Base-by-base conservation (phyloP, 75 land plant species). In the Cunninghamia lanceolata region DNA sequence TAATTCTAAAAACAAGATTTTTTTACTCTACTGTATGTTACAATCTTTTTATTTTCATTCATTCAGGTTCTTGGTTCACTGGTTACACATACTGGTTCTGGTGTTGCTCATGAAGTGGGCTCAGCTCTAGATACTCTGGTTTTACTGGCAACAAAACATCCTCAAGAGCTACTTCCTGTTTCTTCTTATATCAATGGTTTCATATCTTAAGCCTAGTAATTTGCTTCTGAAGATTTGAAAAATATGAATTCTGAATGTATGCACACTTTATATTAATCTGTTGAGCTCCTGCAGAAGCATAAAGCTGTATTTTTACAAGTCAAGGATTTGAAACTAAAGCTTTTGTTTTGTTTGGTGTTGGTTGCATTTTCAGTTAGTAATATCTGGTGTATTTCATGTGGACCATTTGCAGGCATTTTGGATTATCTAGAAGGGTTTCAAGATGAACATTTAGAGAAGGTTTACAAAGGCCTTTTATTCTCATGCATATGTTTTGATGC, bases 341-440 rank as follows among this genome's bases (percentile, higher is more conserved):
- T 83, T 32, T 47, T 40, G n/a, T 80, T 43, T 13, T 28, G 30
- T 43, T 80, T 80, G 21, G 14, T 4, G 13, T 43, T 80, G 30
- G 14, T 42, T 80, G 82, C 45, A 45, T 80, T 79, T 42, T 45
- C 13, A 80, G 11, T 43, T 43, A n/a, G 47, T 45, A 43, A 10
- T 80, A 73, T 45, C 50, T 80, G 28, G 46, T 45, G 82, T 30
- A n/a, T 80, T 13, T 43, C 50, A n/a, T 80, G 17, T 83, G 46
- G 63, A 39, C 30, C 25, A 15, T 43, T 19, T 78, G 50, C 90
- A 97, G 99, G 97, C 47, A 88, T 97, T 39, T 85, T 97, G 88
- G 99, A 97, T 85, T 97, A 93, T 84, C 82, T 97, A 88, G 99
- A 97, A 88, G 93, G 96, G n/a, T 94, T 96, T 90, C 89, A 87